Evolutionary conservation across 495 filamentous ascomycete genomes (phyloP), one percentile per base, ranked within the genome.

Genomic region (Rostrohypoxylon terebratum): DNA sequence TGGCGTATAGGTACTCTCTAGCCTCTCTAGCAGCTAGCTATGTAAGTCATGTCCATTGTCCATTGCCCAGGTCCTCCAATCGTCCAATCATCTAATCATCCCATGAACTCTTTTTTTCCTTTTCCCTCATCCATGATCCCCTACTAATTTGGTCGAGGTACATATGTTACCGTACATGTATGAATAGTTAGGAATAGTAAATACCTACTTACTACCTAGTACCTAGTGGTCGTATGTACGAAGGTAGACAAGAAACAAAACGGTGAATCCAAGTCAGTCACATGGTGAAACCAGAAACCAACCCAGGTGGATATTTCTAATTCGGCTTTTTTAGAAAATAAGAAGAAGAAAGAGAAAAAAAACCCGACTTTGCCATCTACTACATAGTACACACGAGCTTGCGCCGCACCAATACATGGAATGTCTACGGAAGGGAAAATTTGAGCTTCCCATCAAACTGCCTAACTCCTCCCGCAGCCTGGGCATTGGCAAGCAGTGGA

Each of bases 271-370:
- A 23, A 53, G 55, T 33, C 47, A 53, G 55, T 33, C 47, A 42
- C 25, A 68, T 68, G 64, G 70, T 72, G 70, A 72, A 72, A 72
- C 70, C 47, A 34, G 45, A 72, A 72, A 72, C 70, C 47, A 34
- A 34, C 45, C 62, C 55, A 57, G 59, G 57, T 68, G 55, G 48
- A 21, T 55, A 28, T 28, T 28, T 67, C 42, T 20, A 7, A 11
- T 40, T 67, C 16, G 25, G 25, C 47, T 34, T 20, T 50, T 38
- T n/a, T n/a, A n/a, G n/a, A n/a, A n/a, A n/a, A n/a, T n/a, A n/a
- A n/a, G n/a, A n/a, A n/a, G n/a, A n/a, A 28, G 6, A 28, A 28
- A 28, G 6, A 28, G 28, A 28, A 28, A 5, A 28, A 28, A 28
- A 28, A 28, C 45, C 1, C 44, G 40, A 31, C 59, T 38, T 16